phyloP scores from a whole-genome alignment of 768 basidiomycete species.

The Naganishia vaughanmartiniae region DNA sequence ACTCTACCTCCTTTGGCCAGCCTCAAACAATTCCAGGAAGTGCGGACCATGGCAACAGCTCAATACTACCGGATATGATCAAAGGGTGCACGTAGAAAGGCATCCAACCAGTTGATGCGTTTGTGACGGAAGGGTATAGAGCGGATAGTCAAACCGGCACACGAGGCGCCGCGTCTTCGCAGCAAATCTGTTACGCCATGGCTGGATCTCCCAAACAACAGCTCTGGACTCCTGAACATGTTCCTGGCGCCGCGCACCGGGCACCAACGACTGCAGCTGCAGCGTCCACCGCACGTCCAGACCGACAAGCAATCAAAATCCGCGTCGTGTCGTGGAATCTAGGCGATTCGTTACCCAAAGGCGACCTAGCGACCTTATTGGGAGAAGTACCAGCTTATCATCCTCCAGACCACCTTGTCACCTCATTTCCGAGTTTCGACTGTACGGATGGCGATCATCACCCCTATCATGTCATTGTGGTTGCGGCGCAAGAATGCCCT shows the following conservation, averaged over 20 bases:
- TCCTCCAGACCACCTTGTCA: slow-evolving; percentile 33
- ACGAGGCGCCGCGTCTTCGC: not conserved
- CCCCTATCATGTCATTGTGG: slow-evolving; percentile 51
- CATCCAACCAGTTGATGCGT: not conserved
- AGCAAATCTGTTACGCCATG: not conserved
- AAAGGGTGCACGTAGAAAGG: slow-evolving; percentile 4
- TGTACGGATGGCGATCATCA: slow-evolving; percentile 39
- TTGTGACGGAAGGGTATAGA: not conserved
- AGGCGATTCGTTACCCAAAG: slow-evolving; percentile 51
- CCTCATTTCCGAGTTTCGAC: slow-evolving; percentile 30
- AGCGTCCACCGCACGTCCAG: not conserved
- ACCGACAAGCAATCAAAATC: slow-evolving; percentile 45
- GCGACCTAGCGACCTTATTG: slow-evolving; percentile 45
- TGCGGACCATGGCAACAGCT: not conserved
- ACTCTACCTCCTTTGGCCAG: not conserved
- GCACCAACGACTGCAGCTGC: not conserved
- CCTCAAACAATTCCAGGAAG: not conserved
- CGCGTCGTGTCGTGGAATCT: slow-evolving; percentile 51
- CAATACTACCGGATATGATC: not conserved
- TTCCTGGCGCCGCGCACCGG: not conserved
- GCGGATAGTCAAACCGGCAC: not conserved
- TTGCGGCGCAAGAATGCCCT: slow-evolving; percentile 51
- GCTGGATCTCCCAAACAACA: not conserved
- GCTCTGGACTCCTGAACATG: not conserved
- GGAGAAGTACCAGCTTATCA: slow-evolving; percentile 45